Conservation (phyloP, 805 yeast genomes). For the Saccharomyces jurei region DNA sequence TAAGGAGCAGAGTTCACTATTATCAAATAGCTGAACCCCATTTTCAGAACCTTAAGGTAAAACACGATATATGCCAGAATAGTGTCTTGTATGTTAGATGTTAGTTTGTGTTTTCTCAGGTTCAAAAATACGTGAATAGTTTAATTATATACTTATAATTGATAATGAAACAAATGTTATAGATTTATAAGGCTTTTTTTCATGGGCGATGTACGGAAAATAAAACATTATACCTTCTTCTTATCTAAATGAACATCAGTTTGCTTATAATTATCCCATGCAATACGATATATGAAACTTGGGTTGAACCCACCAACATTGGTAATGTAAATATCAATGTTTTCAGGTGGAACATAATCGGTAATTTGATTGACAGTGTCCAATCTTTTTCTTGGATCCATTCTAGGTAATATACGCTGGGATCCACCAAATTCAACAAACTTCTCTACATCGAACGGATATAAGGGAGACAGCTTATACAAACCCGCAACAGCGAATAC, state of each 20-base stretch:
- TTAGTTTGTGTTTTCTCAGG: not conserved
- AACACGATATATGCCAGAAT: not conserved
- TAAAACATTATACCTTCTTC: not conserved
- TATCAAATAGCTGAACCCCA: not conserved
- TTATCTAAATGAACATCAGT: conserved; percentile 64
- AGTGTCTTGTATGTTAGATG: not conserved
- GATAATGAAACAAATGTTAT: not conserved
- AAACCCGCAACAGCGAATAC: conserved; percentile 92
- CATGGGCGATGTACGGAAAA: not conserved
- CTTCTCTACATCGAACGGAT: conserved; percentile 80
- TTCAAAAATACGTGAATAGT: not conserved
- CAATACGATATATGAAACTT: conserved; percentile 88
- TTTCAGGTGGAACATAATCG: conserved; percentile 90
- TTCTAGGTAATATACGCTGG: conserved; percentile 35
- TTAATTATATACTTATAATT: not conserved
- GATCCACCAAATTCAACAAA: conserved; percentile 88
- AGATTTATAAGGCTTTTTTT: not conserved
- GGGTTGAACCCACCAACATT: conserved; percentile 97
- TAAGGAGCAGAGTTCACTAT: not conserved
- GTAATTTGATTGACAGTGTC: conserved; percentile 68
- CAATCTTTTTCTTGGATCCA: conserved; percentile 51
- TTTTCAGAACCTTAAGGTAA: not conserved
- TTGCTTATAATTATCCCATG: conserved; percentile 84
- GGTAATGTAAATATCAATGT: conserved; percentile 88
- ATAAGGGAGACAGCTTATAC: conserved; percentile 84